Conservation (phyloP, 1,139 yeast genomes). For the Candida glucosophila region DNA sequence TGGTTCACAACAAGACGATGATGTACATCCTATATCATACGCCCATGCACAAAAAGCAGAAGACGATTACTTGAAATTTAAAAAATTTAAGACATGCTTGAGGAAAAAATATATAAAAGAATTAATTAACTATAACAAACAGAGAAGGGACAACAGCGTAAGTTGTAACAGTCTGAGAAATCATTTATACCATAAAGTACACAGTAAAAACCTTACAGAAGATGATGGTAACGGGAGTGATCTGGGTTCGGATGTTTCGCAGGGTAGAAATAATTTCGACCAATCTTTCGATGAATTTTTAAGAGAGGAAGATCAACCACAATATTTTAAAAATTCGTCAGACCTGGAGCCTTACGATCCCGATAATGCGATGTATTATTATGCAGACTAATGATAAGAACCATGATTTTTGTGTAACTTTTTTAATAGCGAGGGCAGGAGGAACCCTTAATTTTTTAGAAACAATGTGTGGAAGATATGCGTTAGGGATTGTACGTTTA, state of each 20-base stretch:
- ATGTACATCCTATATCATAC: conserved; percentile 15
- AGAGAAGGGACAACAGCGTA: conserved; percentile 2
- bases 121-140: background rate
- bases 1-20: conserved; percentile 20
- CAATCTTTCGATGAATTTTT: conserved; percentile 28
- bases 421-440: too few relatives aligned
- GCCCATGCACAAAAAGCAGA: conserved; percentile 15
- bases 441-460: too few relatives aligned
- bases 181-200: conserved; percentile 28
- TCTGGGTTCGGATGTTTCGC: conserved; percentile 34
- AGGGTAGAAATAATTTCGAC: conserved; percentile 25
- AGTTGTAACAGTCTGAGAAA: conserved; percentile 4
- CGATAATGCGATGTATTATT: conserved; percentile 7
- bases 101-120: conserved; percentile 5
- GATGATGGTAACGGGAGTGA: too few relatives aligned
- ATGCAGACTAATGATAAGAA: too few relatives aligned
- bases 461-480: conserved; percentile 43
- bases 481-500: conserved; percentile 32
- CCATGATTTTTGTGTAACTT: too few relatives aligned
- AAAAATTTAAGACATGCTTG: too few relatives aligned
- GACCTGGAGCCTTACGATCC: conserved; percentile 6
- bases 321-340: conserved; percentile 9
- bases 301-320: conserved; percentile 16
- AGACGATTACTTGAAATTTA: conserved; percentile 20
- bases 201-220: conserved; percentile 18